Percentiles rank a stretch among this genome's conserved stretches.
phyloP scores from a whole-genome alignment of 257 asterid genomes.

The Henckelia pumila region DNA sequence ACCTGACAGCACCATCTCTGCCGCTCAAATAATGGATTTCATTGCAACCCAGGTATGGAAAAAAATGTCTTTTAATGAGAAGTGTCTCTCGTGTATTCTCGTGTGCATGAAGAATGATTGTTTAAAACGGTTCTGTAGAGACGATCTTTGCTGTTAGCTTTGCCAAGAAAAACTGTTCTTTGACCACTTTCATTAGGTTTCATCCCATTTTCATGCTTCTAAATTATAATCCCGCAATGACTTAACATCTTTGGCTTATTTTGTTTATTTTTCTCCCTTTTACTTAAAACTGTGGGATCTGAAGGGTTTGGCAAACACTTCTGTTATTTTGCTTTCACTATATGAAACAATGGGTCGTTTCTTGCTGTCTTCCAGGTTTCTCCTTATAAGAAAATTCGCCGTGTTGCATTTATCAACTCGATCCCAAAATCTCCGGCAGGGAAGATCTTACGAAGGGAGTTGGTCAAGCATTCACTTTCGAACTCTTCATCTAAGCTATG shows the following conservation, averaged over 20 bases:
- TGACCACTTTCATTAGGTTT: too few relatives aligned
- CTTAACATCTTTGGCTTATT: too few relatives aligned
- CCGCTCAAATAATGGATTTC: conserved; percentile 61
- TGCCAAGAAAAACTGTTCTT: too few relatives aligned
- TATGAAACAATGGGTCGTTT: not conserved
- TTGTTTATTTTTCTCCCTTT: too few relatives aligned
- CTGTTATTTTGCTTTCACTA: not conserved
- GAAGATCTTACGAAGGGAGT: conserved; percentile 75
- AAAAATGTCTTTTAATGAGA: not conserved
- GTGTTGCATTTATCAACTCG: conserved; percentile 55
- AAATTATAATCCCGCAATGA: too few relatives aligned
- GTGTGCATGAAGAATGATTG: not conserved
- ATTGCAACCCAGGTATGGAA: conserved; percentile 66
- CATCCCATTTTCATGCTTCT: too few relatives aligned
- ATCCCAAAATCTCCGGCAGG: conserved; percentile 89
- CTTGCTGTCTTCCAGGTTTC: conserved; percentile 50
- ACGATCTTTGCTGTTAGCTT: not conserved
- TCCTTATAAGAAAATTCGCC: conserved; percentile 78
- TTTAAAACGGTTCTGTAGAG: not conserved
- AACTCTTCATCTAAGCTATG: conserved; percentile 53
- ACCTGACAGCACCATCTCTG: conserved; percentile 63
- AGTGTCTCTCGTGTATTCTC: not conserved
- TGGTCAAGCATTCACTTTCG: conserved; percentile 47
- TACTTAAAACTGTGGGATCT: too few relatives aligned
- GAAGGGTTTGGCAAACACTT: not conserved